phyloP scores from a whole-genome alignment of 1,139 yeast species.

The Yamadazyma taylorii region DNA sequence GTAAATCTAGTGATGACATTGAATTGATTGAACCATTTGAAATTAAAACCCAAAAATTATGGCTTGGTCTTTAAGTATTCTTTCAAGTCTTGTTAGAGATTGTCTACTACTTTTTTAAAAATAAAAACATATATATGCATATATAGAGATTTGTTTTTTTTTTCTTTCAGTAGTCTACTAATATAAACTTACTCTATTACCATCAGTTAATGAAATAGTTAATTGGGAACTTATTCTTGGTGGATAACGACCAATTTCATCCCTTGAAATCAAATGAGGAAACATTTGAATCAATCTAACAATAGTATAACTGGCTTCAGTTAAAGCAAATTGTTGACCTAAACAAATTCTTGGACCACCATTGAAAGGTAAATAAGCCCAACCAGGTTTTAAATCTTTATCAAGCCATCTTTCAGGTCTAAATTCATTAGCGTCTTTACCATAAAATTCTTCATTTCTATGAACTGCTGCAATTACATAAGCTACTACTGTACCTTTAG shows the following conservation, averaged over 20 bases:
- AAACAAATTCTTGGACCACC: constrained; percentile 47
- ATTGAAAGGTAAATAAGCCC: constrained; percentile 45
- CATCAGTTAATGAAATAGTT: constrained; percentile 28
- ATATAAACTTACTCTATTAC: constrained; percentile 21
- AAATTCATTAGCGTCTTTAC: constrained; percentile 44
- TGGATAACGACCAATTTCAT: constrained; percentile 24
- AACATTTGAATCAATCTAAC: constrained; percentile 46
- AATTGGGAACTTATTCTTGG: constrained; percentile 32
- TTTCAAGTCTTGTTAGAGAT: neutral
- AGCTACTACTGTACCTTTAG: constrained; percentile 40
- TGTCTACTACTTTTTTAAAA: neutral
- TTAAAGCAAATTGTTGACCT: constrained; percentile 48
- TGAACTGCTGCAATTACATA: constrained; percentile 45
- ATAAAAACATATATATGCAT: no score
- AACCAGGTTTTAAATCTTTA: constrained; percentile 29
- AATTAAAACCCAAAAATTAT: constrained; percentile 21
- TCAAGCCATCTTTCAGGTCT: constrained; percentile 50
- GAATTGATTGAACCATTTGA: constrained; percentile 33
- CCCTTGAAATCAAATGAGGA: constrained; percentile 29
- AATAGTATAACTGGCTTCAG: constrained; percentile 47
- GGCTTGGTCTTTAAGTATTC: constrained; percentile 18
- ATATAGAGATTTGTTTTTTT: no score
- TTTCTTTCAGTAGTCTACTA: no score
- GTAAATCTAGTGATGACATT: constrained; percentile 30
- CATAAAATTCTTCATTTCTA: constrained; percentile 39